A percentile compares a stretch with the other conserved stretches of the same genome.
phyloP scores from a whole-genome alignment of 1,284 basidiomycete species.

The Cryptococcus sp. region DNA sequence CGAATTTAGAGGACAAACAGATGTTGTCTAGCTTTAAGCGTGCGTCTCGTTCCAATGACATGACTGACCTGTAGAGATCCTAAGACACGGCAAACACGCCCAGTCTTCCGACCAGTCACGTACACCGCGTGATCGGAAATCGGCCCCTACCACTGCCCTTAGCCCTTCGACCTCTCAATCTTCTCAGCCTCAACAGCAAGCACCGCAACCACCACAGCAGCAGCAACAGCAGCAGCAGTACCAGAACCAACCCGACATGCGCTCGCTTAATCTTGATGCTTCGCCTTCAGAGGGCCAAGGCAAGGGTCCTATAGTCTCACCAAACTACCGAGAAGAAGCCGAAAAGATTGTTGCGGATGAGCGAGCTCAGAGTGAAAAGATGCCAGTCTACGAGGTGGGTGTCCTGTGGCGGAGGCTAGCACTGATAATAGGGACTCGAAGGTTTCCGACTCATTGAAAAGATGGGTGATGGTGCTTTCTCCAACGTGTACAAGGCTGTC shows the following conservation, averaged over 20 bases:
- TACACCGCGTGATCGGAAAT: conserved; percentile 32
- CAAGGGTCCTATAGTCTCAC: conserved; percentile 35
- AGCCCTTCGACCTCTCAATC: too few species aligned
- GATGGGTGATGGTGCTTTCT: conserved; percentile 99
- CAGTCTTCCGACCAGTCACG: conserved; percentile 52
- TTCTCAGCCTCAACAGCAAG: conserved; percentile 20
- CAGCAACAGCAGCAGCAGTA: conserved; percentile 46
- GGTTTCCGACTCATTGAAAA: conserved; percentile 76
- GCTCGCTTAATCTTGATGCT: conserved; percentile 16
- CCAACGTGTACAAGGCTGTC: conserved; percentile 92
- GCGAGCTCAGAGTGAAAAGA: conserved; percentile 64
- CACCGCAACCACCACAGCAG: conserved; percentile 27
- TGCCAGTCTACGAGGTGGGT: conserved; percentile 66
- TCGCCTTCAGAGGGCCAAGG: background rate
- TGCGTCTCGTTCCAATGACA: conserved; percentile 21
- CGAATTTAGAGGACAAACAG: conserved; percentile 27
- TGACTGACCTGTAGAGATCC: conserved; percentile 59
- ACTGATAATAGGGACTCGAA: conserved; percentile 61
- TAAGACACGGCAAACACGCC: conserved; percentile 65
- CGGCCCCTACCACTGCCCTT: conserved; percentile 40
- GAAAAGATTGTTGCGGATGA: conserved; percentile 76
- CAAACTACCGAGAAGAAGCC: conserved; percentile 57
- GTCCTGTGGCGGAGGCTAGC: background rate
- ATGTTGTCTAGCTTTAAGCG: conserved; percentile 47
- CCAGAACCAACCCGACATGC: conserved; percentile 36